Evolutionary conservation across 345 rosid genomes (phyloP), one percentile per base, ranked within the genome.

Genomic region (Hibiscus mutabilis): DNA sequence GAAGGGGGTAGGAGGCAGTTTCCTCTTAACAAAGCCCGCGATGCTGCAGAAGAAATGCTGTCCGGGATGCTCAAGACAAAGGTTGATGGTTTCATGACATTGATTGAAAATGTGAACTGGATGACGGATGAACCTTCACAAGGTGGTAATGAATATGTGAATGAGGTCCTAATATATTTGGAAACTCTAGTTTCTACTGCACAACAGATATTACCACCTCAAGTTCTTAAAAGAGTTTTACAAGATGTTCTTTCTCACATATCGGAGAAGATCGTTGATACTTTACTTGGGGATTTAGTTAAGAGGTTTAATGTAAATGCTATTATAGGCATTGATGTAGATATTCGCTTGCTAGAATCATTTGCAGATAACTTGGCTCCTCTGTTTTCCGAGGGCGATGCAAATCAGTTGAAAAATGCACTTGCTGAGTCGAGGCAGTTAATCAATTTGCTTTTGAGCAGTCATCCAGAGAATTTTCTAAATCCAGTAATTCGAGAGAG

Each of bases 81-180:
- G 87, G 96, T 88, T 55, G 95, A 91, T 64, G 93, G 98, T 18
- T 94, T 91, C 82, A 90, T 90, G 93, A 73, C 84, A 4, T 76
- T 94, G 80, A 84, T 94, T 18, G 98, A 94, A 85, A 94, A 94
- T 58, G 98, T 94, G 60, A 94, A 90, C 61, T 94, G 98, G 98
- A 86, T 83, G 91, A 80, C 89, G 27, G 98, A 94, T 68, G 97
- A 91, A 52, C 82, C 86, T 56, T 77, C 83, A 33, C 89, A 84
- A 75, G 86, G 80, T 62, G 97, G 98, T 33, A 94, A 94, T 57
- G 98, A 94, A 74, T 94, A 94, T 80, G 96, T 90, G 77, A 94
- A 88, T 72, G 98, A 94, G 78, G 97, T 94, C 65, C 77, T 90
- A 60, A 88, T 94, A 74, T 94, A 90, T 86, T 75, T 94, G 77